phyloP scores from a whole-genome alignment of 805 yeast genomes.

The Hanseniaspora meyeri region DNA sequence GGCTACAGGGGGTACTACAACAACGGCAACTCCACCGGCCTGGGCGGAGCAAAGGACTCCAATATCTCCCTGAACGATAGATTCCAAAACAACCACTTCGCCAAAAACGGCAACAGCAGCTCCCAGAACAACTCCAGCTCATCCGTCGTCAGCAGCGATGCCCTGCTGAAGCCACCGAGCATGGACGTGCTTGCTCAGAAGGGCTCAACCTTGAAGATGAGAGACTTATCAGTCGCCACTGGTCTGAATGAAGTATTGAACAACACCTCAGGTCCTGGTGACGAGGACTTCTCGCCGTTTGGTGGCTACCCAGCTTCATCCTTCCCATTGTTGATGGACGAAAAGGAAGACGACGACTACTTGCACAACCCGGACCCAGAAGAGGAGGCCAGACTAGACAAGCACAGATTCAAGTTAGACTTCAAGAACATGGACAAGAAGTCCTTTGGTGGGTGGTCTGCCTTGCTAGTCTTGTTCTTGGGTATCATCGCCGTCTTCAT shows the following conservation, averaged over 20 bases:
- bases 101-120: constrained; percentile 18
- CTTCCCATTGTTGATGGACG: constrained; percentile 83
- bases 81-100: constrained; percentile 16
- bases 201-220: not conserved
- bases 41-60: constrained; percentile 13
- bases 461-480: constrained; percentile 43
- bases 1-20: constrained; percentile 11
- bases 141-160: constrained; percentile 26
- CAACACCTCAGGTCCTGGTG: constrained; percentile 22
- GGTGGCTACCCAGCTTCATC: constrained; percentile 94
- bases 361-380: constrained; percentile 93
- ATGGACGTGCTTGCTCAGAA: not conserved
- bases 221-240: not conserved
- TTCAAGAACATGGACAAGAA: constrained; percentile 53
- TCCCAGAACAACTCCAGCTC: constrained; percentile 22
- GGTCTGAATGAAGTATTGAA: not conserved
- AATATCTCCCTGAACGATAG: constrained; percentile 13
- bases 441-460: constrained; percentile 50
- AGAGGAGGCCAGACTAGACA: constrained; percentile 75
- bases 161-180: constrained; percentile 25
- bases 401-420: constrained; percentile 51
- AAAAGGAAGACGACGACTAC: constrained; percentile 89
- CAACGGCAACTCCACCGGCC: not conserved
- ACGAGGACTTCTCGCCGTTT: constrained; percentile 72
- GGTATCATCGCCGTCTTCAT: constrained; percentile 63